Evolutionary conservation across 2,329 filamentous ascomycete species (phyloP), one percentile per base, ranked within the genome.

Genomic region (Sclerotiophoma versabilis): DNA sequence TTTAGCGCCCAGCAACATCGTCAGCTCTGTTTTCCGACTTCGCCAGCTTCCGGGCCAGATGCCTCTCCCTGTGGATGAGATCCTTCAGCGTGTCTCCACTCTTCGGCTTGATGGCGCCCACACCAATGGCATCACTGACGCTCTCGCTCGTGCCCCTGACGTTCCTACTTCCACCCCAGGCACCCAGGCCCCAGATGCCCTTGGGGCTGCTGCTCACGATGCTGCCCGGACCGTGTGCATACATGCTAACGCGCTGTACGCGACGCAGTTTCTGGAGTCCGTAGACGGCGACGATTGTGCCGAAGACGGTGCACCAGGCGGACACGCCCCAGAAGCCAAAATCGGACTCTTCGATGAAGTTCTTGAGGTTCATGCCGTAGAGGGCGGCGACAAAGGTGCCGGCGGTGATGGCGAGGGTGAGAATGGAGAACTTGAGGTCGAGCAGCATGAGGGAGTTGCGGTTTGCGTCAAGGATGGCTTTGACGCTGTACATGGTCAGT

Each of bases 331-430:
- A 83, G 74, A 99, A 98, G 10, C 93, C 95, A 75, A 91, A 84
- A 75, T 91, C 85, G 1, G 90, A 93, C 73, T 98, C 93, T 79
- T 99, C 95, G 66, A 98, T 92, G 76, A 97, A 98, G 77, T 98
- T 98, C 73, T 97, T 96, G 61, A 99, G 81, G 79, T 99, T 99
- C 93, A 98, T 98, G 66, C 95, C 95, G 82, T 98, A 99, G n/a
- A 99, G 86, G n/a, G 93, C 93, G 8, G 95, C 96, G 67, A 97
- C 84, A 72, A 98, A 96, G 43, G 95, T 97, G 49, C 95, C 95
- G 72, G 93, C 92, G 49, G 92, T 93, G 41, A 98, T 86, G n/a
- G 93, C 92, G 4, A 99, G 85, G 1, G 95, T 98, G 52, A 92
- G 91, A 56, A 99, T 93, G 71, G 90, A 95, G 79, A 98, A 96